phyloP scores from a whole-genome alignment of 306 rosid genomes.

The Elaeagnus macrophylla region DNA sequence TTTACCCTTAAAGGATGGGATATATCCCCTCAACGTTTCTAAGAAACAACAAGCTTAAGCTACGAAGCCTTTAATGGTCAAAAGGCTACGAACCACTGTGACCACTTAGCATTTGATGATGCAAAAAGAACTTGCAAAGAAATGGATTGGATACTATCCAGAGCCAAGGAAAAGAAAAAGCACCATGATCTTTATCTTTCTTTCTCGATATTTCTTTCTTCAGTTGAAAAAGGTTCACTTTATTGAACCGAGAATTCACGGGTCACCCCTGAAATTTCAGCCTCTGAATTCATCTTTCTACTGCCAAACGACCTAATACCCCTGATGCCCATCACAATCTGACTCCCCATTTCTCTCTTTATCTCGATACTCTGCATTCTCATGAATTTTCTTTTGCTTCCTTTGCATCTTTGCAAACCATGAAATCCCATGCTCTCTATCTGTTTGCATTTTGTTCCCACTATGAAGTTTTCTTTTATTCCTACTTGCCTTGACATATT shows the following conservation, averaged over 20 bases:
- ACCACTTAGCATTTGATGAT: conserved; percentile 51
- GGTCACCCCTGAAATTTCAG: conserved; percentile 56
- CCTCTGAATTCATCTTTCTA: conserved; percentile 67
- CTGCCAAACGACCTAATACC: conserved; percentile 65
- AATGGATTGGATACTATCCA: conserved; percentile 30
- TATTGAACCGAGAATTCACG: conserved; percentile 72
- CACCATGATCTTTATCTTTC: conserved; percentile 7
- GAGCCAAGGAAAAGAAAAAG: conserved; percentile 15
- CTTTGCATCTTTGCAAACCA: conserved; percentile 25
- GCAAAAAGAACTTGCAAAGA: conserved; percentile 36
- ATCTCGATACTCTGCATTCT: conserved; percentile 15
- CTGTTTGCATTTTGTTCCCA: conserved; percentile 14
- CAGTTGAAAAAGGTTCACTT: conserved; percentile 30
- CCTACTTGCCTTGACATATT: conserved; percentile 18
- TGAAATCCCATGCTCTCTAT: conserved; percentile 23
- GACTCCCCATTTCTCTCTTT: conserved; percentile 26
- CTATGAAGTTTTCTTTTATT: conserved; percentile 11
- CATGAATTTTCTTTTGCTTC: conserved; percentile 32
- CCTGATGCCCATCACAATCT: conserved; percentile 43
- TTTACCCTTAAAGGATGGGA: conserved; percentile 30
- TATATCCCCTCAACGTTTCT: conserved; percentile 17
- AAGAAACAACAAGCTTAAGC: conserved; percentile 18
- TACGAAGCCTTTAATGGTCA: conserved; percentile 20
- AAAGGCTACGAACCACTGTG: too few relatives aligned
- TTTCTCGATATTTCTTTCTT: conserved; percentile 12